Conservation (phyloP, 2,329 filamentous ascomycete genomes). For the Epichloe bromicola region DNA sequence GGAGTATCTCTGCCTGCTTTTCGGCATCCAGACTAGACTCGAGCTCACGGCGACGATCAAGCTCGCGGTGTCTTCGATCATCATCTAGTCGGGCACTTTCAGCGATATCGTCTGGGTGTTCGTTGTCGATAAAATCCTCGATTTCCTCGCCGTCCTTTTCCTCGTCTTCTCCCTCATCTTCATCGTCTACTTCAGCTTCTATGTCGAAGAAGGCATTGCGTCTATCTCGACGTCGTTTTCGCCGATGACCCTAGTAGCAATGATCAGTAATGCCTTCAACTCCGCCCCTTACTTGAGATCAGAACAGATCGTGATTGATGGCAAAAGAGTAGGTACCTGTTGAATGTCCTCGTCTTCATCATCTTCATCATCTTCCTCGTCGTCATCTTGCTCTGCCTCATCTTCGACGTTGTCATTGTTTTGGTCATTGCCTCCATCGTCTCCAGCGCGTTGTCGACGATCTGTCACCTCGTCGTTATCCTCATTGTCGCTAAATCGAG, state of each 20-base stretch:
- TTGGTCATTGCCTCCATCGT: constrained; percentile 18
- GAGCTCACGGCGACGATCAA: constrained; percentile 82
- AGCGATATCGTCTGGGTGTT: constrained; percentile 79
- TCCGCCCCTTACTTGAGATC: not conserved
- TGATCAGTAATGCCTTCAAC: not conserved
- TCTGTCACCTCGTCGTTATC: constrained; percentile 27
- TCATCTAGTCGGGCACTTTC: constrained; percentile 72
- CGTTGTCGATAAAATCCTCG: constrained; percentile 76
- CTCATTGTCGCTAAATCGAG: constrained; percentile 20
- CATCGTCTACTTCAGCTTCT: constrained; percentile 95
- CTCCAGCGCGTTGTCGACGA: not conserved
- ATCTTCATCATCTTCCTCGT: constrained; percentile 44
- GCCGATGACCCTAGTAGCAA: constrained; percentile 44
- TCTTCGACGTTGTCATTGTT: constrained; percentile 22
- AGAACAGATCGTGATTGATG: no score
- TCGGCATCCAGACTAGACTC: constrained; percentile 85
- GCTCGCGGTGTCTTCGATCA: constrained; percentile 83
- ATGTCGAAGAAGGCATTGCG: constrained; percentile 90
- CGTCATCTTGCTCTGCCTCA: constrained; percentile 28
- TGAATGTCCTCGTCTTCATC: constrained; percentile 58
- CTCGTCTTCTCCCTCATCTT: constrained; percentile 77
- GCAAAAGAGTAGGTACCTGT: constrained; percentile 27
- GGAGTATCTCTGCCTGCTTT: constrained; percentile 76
- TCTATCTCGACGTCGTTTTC: constrained; percentile 67
- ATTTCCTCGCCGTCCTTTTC: constrained; percentile 78